Percentiles rank a stretch among this genome's conserved stretches.
These are phyloP conservation scores for Mycena galopus DNA, from an alignment of 768 basidiomycete genomes.

Conservation along the genomic window DNA sequence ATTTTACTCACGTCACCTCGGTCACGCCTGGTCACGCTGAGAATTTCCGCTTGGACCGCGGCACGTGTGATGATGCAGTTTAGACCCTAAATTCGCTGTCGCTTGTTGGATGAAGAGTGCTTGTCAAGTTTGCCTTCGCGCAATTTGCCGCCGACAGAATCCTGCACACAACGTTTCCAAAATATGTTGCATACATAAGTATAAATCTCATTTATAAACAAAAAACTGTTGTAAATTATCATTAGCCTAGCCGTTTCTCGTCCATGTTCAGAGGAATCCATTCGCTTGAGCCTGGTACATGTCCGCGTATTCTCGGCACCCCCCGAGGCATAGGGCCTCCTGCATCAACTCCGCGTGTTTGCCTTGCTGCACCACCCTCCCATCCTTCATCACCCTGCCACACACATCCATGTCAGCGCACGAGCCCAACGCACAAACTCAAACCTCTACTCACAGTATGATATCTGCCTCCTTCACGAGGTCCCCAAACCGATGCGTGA, in stretches of 20 bases:
- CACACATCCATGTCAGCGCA: conserved; percentile 7
- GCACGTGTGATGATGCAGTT: no score
- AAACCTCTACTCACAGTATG: conserved; percentile 63
- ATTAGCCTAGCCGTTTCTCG: background rate
- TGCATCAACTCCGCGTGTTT: conserved; percentile 55
- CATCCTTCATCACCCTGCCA: conserved; percentile 60
- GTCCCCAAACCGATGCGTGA: conserved; percentile 68
- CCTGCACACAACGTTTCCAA: no score
- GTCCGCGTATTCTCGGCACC: conserved; percentile 55
- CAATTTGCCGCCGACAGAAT: no score
- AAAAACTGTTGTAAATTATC: no score
- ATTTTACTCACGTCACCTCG: background rate
- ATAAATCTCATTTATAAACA: no score
- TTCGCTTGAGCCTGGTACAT: conserved; percentile 53
- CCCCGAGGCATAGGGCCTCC: conserved; percentile 2
- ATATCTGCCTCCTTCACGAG: conserved; percentile 63
- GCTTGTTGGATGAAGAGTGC: no score
- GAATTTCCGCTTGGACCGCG: background rate
- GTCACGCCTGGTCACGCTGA: background rate
- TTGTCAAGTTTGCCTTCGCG: no score
- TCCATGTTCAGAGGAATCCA: conserved; percentile 25
- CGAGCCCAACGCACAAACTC: background rate
- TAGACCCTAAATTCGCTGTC: no score
- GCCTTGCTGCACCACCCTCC: conserved; percentile 55
- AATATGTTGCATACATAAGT: conserved; percentile 7